phyloP scores from a whole-genome alignment of 1,284 basidiomycete genomes.

The Takashimella tepidaria region DNA sequence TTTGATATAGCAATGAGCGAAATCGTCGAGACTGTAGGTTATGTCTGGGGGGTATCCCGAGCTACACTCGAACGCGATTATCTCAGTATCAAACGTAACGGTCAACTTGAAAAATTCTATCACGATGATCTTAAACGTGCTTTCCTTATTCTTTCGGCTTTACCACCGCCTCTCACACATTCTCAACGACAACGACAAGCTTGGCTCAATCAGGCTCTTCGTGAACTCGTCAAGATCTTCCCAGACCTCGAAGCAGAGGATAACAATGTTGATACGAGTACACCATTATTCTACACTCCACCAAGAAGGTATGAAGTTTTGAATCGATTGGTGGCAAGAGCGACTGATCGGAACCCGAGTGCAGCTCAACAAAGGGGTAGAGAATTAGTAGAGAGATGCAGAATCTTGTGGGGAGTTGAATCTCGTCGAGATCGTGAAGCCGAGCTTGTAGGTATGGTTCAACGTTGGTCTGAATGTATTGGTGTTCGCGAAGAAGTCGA shows the following conservation, averaged over 20 bases:
- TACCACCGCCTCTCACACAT: slow-evolving; percentile 18
- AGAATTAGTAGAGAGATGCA: slow-evolving; percentile 36
- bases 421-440: slow-evolving; percentile 30
- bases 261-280: slow-evolving; percentile 14
- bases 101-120: slow-evolving; percentile 39
- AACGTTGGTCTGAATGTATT: slow-evolving; percentile 31
- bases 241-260: slow-evolving; percentile 28
- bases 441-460: slow-evolving; percentile 28
- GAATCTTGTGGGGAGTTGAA: slow-evolving; percentile 40
- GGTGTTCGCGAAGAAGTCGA: slow-evolving; percentile 24
- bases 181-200: slow-evolving; percentile 23
- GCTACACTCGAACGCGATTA: slow-evolving; percentile 34
- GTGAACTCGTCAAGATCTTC: slow-evolving; percentile 20
- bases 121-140: slow-evolving; percentile 33
- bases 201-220: slow-evolving; percentile 19
- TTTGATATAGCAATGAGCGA: slow-evolving; percentile 19
- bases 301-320: slow-evolving; percentile 31
- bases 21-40: slow-evolving; percentile 32
- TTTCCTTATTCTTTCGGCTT: slow-evolving; percentile 20
- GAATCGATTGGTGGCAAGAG: slow-evolving; percentile 19
- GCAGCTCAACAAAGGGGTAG: background rate
- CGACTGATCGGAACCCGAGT: slow-evolving; percentile 7
- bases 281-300: slow-evolving; percentile 24
- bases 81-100: slow-evolving; percentile 21
- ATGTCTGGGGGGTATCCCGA: slow-evolving; percentile 34